These are phyloP conservation scores for Clonostachys byssicola DNA, from an alignment of 2,329 filamentous ascomycete genomes.

Conservation along the genomic window DNA sequence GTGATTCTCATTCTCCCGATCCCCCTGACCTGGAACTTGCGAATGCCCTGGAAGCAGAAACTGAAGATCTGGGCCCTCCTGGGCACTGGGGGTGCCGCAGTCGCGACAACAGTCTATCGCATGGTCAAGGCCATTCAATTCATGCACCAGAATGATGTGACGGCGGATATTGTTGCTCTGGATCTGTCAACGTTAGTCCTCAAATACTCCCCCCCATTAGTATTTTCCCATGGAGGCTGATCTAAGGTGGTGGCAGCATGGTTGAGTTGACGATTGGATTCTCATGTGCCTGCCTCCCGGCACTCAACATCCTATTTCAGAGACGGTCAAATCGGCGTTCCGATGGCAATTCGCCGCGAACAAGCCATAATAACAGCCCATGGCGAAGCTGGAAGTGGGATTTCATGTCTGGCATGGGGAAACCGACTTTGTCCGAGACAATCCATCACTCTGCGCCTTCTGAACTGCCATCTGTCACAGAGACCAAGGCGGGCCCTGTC, in stretches of 20 bases:
- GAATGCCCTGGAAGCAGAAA: constrained; percentile 18
- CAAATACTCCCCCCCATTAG: background rate
- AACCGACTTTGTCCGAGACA: background rate
- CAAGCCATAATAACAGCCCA: background rate
- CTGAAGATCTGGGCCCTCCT: constrained; percentile 22
- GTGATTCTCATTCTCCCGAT: constrained; percentile 25
- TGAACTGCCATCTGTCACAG: too few species aligned
- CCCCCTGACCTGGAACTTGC: constrained; percentile 19
- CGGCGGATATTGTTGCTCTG: constrained; percentile 13
- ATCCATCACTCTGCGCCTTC: background rate
- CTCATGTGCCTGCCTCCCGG: constrained; percentile 16
- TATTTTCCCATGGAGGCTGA: too few species aligned
- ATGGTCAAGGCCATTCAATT: constrained; percentile 13
- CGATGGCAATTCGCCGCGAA: background rate
- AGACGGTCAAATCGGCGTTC: background rate
- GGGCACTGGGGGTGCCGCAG: constrained; percentile 19
- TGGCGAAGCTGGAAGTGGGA: too few species aligned
- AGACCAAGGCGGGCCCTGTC: background rate
- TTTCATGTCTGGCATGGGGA: background rate
- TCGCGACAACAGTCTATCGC: constrained; percentile 18
- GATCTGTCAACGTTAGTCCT: background rate
- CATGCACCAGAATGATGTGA: constrained; percentile 10
- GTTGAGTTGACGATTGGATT: constrained; percentile 16
- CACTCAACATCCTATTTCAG: constrained; percentile 9
- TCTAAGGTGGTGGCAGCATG: background rate